Evolutionary conservation across 1,284 basidiomycete species (phyloP), one percentile per base, ranked within the genome.

Genomic region (Ganoderma sinense): DNA sequence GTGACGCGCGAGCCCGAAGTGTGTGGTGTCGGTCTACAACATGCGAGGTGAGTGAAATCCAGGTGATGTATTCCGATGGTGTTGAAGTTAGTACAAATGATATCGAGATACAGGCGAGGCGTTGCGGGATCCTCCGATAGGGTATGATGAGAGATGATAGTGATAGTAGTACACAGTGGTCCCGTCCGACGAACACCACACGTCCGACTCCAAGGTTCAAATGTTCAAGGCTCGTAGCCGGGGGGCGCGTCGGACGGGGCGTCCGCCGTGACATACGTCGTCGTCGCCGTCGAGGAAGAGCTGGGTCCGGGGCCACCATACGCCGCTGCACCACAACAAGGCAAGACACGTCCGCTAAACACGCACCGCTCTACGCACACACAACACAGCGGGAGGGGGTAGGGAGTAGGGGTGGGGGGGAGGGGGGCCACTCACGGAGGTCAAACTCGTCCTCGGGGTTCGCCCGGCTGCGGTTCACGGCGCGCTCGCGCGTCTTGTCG

Each of bases 401-500:
- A 1, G 36, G 36, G 36, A 7, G 36, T 6, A 10, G 36, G 36
- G 33, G 7, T 3, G 33, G 33, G 33, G 7, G 33, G 33, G 33
- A 33, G 20, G 23, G 13, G 63, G 23, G 26, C 18, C 29, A 72
- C 68, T 68, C 79, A 94, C 92, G 93, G 60, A 92, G 78, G n/a
- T 86, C 89, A 39, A 92, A 92, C 64, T 89, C 87, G 65, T 82
- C 77, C 71, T 85, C 80, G 59, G 83, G 80, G 73, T 81, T 78
- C 75, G 90, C 89, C 60, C 91, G 83, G 77, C 84, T 89, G 91
- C 92, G 93, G 74, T 91, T 92, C 56, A 93, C 88, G 33, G 89
- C 89, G 63, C 87, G 84, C 80, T 94, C 91, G 64, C 93, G 86
- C 43, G 91, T 88, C 83, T 94, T 93, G 81, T 93, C 91, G 64